Evolutionary conservation across 176 grass and related monocot genomes (phyloP), one percentile per base, ranked within the genome.

Genomic region (Melocanna baccifera): DNA sequence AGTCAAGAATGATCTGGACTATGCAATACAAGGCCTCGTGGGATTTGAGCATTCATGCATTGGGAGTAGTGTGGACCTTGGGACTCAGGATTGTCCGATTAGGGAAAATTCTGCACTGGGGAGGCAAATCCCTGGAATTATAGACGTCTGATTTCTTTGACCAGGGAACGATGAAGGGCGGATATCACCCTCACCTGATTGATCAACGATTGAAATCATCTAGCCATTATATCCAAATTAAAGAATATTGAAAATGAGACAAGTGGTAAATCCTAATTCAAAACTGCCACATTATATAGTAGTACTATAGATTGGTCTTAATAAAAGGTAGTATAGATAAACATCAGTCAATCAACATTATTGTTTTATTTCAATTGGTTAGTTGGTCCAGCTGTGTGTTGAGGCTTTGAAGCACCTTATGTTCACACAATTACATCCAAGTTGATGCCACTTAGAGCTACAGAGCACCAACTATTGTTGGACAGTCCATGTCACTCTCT

Each of bases 391-490:
- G 51, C 41, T 48, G 5, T 50, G 50, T 51, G 32, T 50, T 89
- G 42, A 55, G 52, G 71, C 29, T 77, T 70, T 78, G 22, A 76
- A 86, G 34, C n/a, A 77, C 43, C 13, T 45, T 81, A 81, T 71
- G 63, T 71, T 77, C 14, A 53, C 57, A 77, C 43, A 62, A 26
- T 20, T n/a, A 43, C 40, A 80, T 48, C 50, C 29, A 65, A 36
- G 19, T 53, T 55, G 30, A 79, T 62, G 41, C 52, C 34, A 37
- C 53, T 68, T 81, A 69, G 52, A 86, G 64, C 19, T 43, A 81
- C 37, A 3, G 20, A 23, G 23, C 43, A 63, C 62, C 13, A 63
- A 70, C 43, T 30, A 71, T 30, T 55, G 53, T 71, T 36, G 19
- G 62, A 45, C 46, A 65, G 81, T 88, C 61, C 56, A 83, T 76